Conservation (phyloP, 2,329 filamentous ascomycete species). For the Botrytis cinerea region DNA sequence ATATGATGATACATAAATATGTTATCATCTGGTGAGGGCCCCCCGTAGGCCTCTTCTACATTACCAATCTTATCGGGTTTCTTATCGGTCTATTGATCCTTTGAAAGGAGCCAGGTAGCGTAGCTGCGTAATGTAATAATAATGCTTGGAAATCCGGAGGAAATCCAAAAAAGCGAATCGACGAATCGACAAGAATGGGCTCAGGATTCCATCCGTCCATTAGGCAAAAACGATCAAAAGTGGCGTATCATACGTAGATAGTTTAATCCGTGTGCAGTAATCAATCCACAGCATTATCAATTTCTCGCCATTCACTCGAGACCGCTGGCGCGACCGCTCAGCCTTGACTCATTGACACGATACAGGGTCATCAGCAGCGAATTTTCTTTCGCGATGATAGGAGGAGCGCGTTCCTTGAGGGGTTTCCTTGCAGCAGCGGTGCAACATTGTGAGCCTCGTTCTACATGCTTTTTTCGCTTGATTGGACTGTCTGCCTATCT, state of each 20-base stretch:
- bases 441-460: constrained; percentile 2
- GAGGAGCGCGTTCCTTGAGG: neutral
- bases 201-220: neutral
- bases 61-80: neutral
- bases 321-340: constrained; percentile 1
- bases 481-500: constrained; percentile 11
- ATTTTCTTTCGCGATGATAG: neutral
- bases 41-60: neutral
- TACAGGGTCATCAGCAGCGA: neutral
- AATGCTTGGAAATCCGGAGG: neutral
- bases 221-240: neutral
- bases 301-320: neutral
- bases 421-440: neutral
- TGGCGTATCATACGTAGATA: neutral
- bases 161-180: neutral
- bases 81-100: neutral
- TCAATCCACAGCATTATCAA: neutral
- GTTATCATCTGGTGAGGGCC: neutral
- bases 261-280: neutral
- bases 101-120: neutral
- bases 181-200: neutral
- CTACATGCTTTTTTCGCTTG: neutral
- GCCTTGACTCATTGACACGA: constrained; percentile 5
- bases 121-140: neutral
- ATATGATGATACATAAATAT: neutral